Percentiles rank a stretch among this genome's conserved stretches.
Evolutionary conservation across 768 basidiomycete genomes (phyloP).

Genomic region (Amanita fuliginea): DNA sequence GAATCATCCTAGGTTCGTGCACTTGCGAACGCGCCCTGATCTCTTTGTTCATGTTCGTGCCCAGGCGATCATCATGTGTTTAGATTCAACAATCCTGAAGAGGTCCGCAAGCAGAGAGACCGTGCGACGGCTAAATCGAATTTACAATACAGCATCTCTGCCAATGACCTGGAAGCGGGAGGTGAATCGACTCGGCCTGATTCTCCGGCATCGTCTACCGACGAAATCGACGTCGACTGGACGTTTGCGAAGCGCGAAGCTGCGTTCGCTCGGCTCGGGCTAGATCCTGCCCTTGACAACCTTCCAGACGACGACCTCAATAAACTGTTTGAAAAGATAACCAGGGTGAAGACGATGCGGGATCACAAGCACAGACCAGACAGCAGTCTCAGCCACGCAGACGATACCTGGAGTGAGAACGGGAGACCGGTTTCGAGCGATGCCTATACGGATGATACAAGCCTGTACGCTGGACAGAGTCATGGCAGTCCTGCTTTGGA

Average conservation of each 20-base stretch:
- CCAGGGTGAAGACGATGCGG: slow-evolving; percentile 81
- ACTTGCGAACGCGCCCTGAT: slow-evolving; percentile 7
- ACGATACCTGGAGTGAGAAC: slow-evolving; percentile 84
- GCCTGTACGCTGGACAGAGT: slow-evolving; percentile 55
- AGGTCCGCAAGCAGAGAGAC: slow-evolving; percentile 85
- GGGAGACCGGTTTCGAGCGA: slow-evolving; percentile 75
- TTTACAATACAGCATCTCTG: slow-evolving; percentile 53
- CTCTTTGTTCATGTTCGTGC: slow-evolving; percentile 4
- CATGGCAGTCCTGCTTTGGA: slow-evolving; percentile 57
- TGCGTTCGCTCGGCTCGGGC: slow-evolving; percentile 73
- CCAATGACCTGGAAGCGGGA: slow-evolving; percentile 49
- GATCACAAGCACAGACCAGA: slow-evolving; percentile 84
- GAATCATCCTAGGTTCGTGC: slow-evolving; percentile 82
- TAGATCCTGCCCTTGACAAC: slow-evolving; percentile 85
- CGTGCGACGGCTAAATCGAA: slow-evolving; percentile 66
- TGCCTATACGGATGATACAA: slow-evolving; percentile 80
- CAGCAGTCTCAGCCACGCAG: slow-evolving; percentile 76
- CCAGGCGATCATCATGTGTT: slow-evolving; percentile 92
- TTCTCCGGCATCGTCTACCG: slow-evolving; percentile 61
- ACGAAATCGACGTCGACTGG: slow-evolving; percentile 85
- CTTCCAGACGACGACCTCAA: slow-evolving; percentile 92
- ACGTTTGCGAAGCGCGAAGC: slow-evolving; percentile 95
- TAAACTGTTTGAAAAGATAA: slow-evolving; percentile 89
- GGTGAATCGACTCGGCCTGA: slow-evolving; percentile 61
- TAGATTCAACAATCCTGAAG: slow-evolving; percentile 92